Conservation (phyloP, 345 rosid species). For the Pelargonium nanum region DNA sequence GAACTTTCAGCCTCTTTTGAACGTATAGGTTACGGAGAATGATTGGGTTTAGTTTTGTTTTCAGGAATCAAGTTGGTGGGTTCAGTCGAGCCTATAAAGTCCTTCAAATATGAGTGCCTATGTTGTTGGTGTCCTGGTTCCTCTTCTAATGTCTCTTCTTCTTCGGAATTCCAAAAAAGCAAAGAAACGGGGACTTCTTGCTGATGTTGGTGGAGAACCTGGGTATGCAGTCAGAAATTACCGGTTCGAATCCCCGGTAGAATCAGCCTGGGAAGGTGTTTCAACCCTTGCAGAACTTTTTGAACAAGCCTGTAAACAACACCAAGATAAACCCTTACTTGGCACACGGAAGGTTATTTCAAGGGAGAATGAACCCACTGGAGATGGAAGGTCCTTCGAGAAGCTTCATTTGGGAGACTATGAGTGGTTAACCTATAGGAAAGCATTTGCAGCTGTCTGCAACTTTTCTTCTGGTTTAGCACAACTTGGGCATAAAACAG, state of each 20-base stretch:
- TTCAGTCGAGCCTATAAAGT: constrained; percentile 1
- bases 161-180: constrained; percentile 42
- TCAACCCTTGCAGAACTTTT: constrained; percentile 81
- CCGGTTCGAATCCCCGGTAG: constrained; percentile 39
- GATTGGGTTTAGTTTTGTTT: constrained; percentile 7
- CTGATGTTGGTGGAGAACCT: constrained; percentile 75
- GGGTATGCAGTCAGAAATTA: constrained; percentile 64
- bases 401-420: constrained; percentile 94
- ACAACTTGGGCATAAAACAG: constrained; percentile 54
- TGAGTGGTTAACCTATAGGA: constrained; percentile 64
- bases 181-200: constrained; percentile 67
- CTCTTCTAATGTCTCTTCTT: constrained; percentile 55
- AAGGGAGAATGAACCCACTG: constrained; percentile 47
- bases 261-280: constrained; percentile 66
- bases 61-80: constrained; percentile 16
- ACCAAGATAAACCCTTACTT: constrained; percentile 44
- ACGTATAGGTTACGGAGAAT: constrained; percentile 3
- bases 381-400: constrained; percentile 74
- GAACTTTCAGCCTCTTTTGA: background rate
- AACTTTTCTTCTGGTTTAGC: constrained; percentile 79
- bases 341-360: constrained; percentile 70
- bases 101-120: constrained; percentile 61
- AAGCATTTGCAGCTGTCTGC: constrained; percentile 51
- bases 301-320: constrained; percentile 59
- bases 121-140: constrained; percentile 56